Percentiles rank a stretch among this genome's conserved stretches.
Conservation (phyloP, 2,329 filamentous ascomycete species). For the Plectosphaerella cucumerina region DNA sequence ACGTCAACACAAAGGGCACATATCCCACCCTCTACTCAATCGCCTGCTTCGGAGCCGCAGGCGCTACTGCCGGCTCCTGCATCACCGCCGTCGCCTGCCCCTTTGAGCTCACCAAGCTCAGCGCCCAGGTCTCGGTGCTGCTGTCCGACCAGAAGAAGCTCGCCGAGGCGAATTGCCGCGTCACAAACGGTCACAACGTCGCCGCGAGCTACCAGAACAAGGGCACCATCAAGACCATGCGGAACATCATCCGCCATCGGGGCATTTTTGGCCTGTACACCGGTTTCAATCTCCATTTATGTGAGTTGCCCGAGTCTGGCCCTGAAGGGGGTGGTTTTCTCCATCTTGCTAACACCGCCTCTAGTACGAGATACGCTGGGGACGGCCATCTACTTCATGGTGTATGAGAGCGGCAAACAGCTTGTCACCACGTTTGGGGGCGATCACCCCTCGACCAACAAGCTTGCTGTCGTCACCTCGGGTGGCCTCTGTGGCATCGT, state of each 20-base stretch:
- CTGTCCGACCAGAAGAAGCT: slow-evolving; percentile 55
- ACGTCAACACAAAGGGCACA: slow-evolving; percentile 66
- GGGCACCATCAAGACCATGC: slow-evolving; percentile 71
- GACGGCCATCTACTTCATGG: slow-evolving; percentile 83
- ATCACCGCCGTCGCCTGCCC: slow-evolving; percentile 82
- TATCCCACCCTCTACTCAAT: slow-evolving; percentile 71
- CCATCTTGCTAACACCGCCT: neutral
- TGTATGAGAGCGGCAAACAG: slow-evolving; percentile 84
- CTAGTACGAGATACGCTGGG: slow-evolving; percentile 77
- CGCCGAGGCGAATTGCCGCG: slow-evolving; percentile 23
- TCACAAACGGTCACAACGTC: slow-evolving; percentile 51
- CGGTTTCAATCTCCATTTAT: slow-evolving; percentile 72
- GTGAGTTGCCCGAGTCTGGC: slow-evolving; percentile 43
- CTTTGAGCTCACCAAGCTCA: slow-evolving; percentile 86
- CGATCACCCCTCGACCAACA: slow-evolving; percentile 70
- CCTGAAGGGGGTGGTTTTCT: too few species aligned
- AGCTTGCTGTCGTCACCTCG: slow-evolving; percentile 72
- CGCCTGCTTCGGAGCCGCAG: slow-evolving; percentile 71
- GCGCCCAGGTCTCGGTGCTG: slow-evolving; percentile 78
- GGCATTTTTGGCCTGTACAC: slow-evolving; percentile 74
- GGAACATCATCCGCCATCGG: slow-evolving; percentile 71
- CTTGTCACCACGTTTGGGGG: slow-evolving; percentile 70
- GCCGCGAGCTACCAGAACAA: slow-evolving; percentile 72
- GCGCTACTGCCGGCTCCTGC: slow-evolving; percentile 72
- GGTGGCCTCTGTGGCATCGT: slow-evolving; percentile 80